Conservation (phyloP, 805 yeast species). For the Saturnispora ahearnii region DNA sequence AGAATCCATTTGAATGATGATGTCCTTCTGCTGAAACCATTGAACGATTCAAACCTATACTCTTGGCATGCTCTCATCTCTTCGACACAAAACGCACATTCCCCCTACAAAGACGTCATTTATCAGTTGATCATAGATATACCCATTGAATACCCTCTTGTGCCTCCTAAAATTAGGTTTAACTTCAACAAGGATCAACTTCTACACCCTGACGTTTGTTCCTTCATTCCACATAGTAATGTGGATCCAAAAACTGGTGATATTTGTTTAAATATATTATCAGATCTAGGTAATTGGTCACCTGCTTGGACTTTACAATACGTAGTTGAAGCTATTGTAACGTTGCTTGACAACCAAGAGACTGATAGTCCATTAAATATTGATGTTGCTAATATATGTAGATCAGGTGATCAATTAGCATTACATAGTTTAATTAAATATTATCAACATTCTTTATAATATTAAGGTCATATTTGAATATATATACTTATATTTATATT, state of each 20-base stretch:
- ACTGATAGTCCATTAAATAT: conserved; percentile 65
- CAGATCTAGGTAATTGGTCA: conserved; percentile 46
- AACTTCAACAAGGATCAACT: conserved; percentile 11
- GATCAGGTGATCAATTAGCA: conserved; percentile 38
- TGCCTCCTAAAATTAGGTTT: conserved; percentile 51
- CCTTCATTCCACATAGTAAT: conserved; percentile 39
- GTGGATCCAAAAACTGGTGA: conserved; percentile 50
- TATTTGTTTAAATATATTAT: conserved; percentile 57
- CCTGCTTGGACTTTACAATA: conserved; percentile 64
- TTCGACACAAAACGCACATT: conserved; percentile 35
- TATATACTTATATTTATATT: too few relatives aligned
- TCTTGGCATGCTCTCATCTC: conserved; percentile 43
- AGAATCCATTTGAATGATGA: not conserved
- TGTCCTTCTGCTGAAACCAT: conserved; percentile 1
- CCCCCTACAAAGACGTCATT: conserved; percentile 43
- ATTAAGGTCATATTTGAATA: too few relatives aligned
- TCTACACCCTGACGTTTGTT: conserved; percentile 11
- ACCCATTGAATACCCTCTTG: conserved; percentile 43
- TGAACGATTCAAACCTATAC: not conserved
- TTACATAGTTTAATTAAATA: conserved; percentile 35
- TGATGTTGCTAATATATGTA: conserved; percentile 54
- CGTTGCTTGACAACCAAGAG: conserved; percentile 55
- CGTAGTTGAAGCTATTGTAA: conserved; percentile 46
- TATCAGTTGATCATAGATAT: conserved; percentile 43
- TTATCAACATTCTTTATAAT: conserved; percentile 18